Evolutionary conservation across 2,329 filamentous ascomycete genomes (phyloP).

Genomic region (Penicillium capsulatum): DNA sequence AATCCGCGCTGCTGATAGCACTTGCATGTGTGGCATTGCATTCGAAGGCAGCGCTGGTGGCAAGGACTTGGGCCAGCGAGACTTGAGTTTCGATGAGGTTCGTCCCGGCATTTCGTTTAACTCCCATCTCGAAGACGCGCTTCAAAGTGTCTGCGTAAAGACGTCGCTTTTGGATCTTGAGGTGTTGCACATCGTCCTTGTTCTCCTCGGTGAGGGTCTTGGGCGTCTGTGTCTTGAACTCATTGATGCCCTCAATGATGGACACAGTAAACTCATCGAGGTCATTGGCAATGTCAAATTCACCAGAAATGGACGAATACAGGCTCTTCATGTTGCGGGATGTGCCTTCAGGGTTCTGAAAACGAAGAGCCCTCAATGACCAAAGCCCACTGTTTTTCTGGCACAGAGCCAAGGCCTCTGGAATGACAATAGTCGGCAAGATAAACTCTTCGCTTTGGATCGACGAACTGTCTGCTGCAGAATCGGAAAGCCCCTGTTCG

Average conservation of each 20-base stretch:
- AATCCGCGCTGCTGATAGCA: conserved; percentile 52
- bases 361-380: conserved; percentile 55
- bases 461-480: conserved; percentile 30
- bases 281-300: conserved; percentile 55
- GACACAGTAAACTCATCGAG: conserved; percentile 66
- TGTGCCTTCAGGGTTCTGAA: conserved; percentile 67
- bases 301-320: conserved; percentile 50
- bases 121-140: conserved; percentile 79
- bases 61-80: conserved; percentile 65
- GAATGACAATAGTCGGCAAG: conserved; percentile 21
- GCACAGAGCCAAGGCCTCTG: conserved; percentile 33
- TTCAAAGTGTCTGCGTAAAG: conserved; percentile 86
- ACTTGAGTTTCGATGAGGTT: conserved; percentile 69
- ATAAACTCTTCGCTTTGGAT: conserved; percentile 8
- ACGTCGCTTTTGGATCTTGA: conserved; percentile 85
- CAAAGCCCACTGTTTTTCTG: conserved; percentile 30
- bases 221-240: conserved; percentile 81
- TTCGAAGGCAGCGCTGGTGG: conserved; percentile 48
- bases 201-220: conserved; percentile 79
- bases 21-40: conserved; percentile 18
- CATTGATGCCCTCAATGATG: conserved; percentile 62
- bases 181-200: conserved; percentile 75
- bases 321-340: conserved; percentile 69
- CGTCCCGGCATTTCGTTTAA: conserved; percentile 74
- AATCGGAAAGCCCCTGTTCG: conserved; percentile 30